Percentiles rank a stretch among this genome's conserved stretches.
Evolutionary conservation across 768 basidiomycete genomes (phyloP).

Genomic region (Auriscalpium microsporum): DNA sequence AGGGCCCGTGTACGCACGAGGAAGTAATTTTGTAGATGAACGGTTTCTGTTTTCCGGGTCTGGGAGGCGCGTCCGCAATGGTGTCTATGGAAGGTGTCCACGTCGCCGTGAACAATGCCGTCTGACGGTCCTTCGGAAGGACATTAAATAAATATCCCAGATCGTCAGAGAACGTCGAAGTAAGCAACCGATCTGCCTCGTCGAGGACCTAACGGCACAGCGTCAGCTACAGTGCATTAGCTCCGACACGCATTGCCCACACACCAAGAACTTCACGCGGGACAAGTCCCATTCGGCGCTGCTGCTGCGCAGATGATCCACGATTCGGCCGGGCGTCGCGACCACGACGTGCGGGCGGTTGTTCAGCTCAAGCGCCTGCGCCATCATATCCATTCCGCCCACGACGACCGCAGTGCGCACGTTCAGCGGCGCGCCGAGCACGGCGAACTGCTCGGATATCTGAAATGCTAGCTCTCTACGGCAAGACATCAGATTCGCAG

Average conservation of each 20-base stretch:
- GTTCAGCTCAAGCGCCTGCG: constrained; percentile 80
- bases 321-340: constrained; percentile 91
- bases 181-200: constrained; percentile 91
- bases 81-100: constrained; percentile 79
- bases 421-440: constrained; percentile 76
- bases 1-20: constrained; percentile 37
- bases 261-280: constrained; percentile 76
- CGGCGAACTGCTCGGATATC: constrained; percentile 92
- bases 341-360: constrained; percentile 88
- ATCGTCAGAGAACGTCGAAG: constrained; percentile 83
- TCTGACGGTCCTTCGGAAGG: constrained; percentile 84
- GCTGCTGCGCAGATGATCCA: constrained; percentile 78
- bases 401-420: constrained; percentile 83
- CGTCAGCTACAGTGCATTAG: neutral
- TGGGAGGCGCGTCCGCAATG: constrained; percentile 62
- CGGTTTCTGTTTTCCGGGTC: constrained; percentile 75
- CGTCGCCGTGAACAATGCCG: constrained; percentile 95
- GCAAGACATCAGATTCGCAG: neutral
- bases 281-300: constrained; percentile 78
- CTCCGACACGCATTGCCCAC: constrained; percentile 16
- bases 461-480: constrained; percentile 92
- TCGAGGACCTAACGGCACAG: constrained; percentile 64
- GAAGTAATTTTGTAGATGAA: constrained; percentile 78
- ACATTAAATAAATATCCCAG: constrained; percentile 66
- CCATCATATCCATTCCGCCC: constrained; percentile 98